Evolutionary conservation across 2,329 filamentous ascomycete species (phyloP), one percentile per base, ranked within the genome.

Genomic region (Mollisiaceae sp.): DNA sequence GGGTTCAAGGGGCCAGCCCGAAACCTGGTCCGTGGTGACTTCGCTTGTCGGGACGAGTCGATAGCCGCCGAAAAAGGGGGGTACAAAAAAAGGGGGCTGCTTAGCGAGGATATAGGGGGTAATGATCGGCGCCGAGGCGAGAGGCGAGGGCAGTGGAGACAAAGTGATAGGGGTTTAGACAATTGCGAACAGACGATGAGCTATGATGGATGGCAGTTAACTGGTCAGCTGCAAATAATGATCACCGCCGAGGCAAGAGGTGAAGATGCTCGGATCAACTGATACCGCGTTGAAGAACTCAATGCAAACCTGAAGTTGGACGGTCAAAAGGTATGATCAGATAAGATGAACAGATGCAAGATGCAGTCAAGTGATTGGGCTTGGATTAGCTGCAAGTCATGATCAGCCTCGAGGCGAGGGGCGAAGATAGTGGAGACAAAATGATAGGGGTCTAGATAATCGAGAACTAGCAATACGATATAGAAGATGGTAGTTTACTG

Each of bases 71-170:
- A 14, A n/a, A 50, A 11, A n/a, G 18, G 45, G 18, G 15, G 38
- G 11, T 12, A 18, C 41, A 43, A 20, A 22, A 14, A 14, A n/a
- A n/a, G 18, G 11, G 12, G 22, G 22, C 22, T 54, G 50, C 11
- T 54, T 54, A 54, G 50, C 50, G 50, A 54, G 50, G 27, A 3
- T 4, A 15, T 12, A 54, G 50, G 50, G 47, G 50, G 50, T 54
- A 35, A 35, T 18, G 50, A 54, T 54, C 24, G 2, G n/a, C 50
- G 24, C 27, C 8, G 50, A 54, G 50, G 50, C 43, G 43, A 47
- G 50, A 54, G 50, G 50, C 43, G 43, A 47, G 15, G 43, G 20
- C 20, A 22, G 43, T 47, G 43, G 39, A 18, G 11, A 41, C 18
- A 41, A 12, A 41, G 18, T 18, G 18, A 41, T 18, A 32, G 27